Conservation (phyloP, 352 stramenopile species). For the Phytophthora pistaciae region DNA sequence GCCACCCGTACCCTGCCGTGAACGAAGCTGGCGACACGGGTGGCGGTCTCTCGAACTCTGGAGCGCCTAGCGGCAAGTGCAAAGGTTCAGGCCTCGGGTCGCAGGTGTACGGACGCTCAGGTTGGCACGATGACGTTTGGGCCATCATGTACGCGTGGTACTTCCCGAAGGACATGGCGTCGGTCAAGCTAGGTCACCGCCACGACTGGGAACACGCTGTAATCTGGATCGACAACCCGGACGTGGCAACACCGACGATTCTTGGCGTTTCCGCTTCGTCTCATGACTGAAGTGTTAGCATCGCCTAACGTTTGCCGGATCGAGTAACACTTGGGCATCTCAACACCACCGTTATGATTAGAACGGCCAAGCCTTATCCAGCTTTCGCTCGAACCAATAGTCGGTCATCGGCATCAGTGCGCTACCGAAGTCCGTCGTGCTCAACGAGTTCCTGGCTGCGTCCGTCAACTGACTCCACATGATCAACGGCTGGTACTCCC, state of each 20-base stretch:
- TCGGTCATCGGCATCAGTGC: conserved; percentile 34
- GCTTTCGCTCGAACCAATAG: conserved; percentile 22
- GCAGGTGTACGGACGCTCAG: conserved; percentile 41
- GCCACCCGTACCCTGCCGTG: conserved; percentile 24
- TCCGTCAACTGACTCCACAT: conserved; percentile 25
- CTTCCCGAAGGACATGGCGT: conserved; percentile 51
- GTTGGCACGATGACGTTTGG: conserved; percentile 30
- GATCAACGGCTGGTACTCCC: conserved; percentile 23
- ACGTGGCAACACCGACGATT: conserved; percentile 6
- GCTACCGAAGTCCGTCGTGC: conserved; percentile 32
- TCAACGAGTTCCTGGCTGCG: conserved; percentile 13
- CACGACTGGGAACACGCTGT: conserved; percentile 56
- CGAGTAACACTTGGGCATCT: no score
- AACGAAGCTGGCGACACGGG: conserved; percentile 36
- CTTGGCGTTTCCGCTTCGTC: conserved; percentile 10
- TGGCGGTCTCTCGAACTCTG: conserved; percentile 24
- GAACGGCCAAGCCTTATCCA: conserved; percentile 17
- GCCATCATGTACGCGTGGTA: conserved; percentile 53
- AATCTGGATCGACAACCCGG: conserved; percentile 45
- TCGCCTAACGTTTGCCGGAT: no score
- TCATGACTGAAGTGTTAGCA: no score
- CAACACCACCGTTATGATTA: no score
- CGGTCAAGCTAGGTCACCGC: conserved; percentile 36
- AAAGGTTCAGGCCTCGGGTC: conserved; percentile 28
- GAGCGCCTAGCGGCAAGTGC: conserved; percentile 29